phyloP scores from a whole-genome alignment of 208 protist genomes.

The Trypanosoma boissoni region DNA sequence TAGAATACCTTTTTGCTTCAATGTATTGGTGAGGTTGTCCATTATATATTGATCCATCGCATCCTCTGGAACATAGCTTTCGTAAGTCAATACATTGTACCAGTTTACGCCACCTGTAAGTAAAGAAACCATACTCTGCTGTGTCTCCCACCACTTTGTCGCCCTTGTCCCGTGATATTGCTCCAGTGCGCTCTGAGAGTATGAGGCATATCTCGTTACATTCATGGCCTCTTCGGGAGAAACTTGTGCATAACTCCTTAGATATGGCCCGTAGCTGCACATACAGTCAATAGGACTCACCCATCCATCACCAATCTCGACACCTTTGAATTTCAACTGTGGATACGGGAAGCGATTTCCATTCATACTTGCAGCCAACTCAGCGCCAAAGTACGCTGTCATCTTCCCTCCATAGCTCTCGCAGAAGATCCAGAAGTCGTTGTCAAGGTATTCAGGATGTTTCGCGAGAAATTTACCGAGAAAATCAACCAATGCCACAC shows the following conservation, averaged over 20 bases:
- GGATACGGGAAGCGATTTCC: slow-evolving; percentile 1
- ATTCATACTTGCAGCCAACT: not conserved
- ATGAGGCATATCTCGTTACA: slow-evolving; percentile 1
- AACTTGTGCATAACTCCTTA: slow-evolving; percentile 5
- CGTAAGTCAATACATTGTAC: slow-evolving; percentile 11
- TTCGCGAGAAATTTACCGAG: slow-evolving; percentile 27
- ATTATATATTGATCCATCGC: not conserved
- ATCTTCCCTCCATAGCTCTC: slow-evolving; percentile 36
- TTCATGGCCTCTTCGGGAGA: not conserved
- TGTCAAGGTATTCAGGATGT: slow-evolving; percentile 19
- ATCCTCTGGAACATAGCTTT: slow-evolving; percentile 5
- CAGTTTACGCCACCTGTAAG: slow-evolving; percentile 22
- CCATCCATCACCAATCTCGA: slow-evolving; percentile 28
- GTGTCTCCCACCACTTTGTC: slow-evolving; percentile 2
- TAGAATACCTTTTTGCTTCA: not conserved
- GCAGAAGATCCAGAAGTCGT: slow-evolving; percentile 31
- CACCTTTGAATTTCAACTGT: slow-evolving; percentile 19
- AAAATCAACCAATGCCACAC: slow-evolving; percentile 19
- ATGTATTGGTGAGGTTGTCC: not conserved
- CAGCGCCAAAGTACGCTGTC: slow-evolving; percentile 14
- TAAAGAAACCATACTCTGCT: slow-evolving; percentile 8
- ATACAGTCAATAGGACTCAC: slow-evolving; percentile 17
- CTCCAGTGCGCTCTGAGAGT: slow-evolving; percentile 1
- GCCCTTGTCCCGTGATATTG: not conserved
- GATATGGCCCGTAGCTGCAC: slow-evolving; percentile 9